These are phyloP conservation scores for Tetrahymena elliotti DNA, from an alignment of 73 alveolate species.

Conservation along the genomic window DNA sequence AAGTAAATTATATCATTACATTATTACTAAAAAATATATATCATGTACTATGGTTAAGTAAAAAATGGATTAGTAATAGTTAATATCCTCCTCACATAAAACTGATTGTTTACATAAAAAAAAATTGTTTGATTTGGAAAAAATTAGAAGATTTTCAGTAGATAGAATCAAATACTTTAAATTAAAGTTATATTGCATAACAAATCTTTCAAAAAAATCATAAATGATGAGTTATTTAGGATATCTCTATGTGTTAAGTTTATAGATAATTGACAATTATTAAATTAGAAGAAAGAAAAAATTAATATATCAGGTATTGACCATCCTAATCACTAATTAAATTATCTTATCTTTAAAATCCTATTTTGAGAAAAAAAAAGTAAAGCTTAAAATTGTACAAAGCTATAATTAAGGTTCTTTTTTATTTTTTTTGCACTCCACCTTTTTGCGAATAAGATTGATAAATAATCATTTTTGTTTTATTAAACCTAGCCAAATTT, in stretches of 20 bases:
- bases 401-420: neutral
- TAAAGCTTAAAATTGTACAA: neutral
- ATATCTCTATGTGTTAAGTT: neutral
- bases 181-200: neutral
- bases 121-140: neutral
- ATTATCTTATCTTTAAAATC: neutral
- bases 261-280: neutral
- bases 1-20: too few species aligned
- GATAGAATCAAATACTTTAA: neutral
- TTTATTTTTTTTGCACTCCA: neutral
- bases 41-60: neutral
- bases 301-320: neutral
- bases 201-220: neutral
- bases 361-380: neutral
- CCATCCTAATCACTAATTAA: neutral
- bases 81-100: neutral
- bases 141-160: neutral
- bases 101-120: too few species aligned
- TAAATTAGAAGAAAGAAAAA: neutral
- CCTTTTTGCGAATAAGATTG: neutral
- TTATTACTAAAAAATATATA: neutral
- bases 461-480: neutral
- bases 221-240: neutral
- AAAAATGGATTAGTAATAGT: neutral
- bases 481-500: too few species aligned